These are phyloP conservation scores for Pseudocercospora crystallina DNA, from an alignment of 2,329 filamentous ascomycete genomes.

Conservation along the genomic window DNA sequence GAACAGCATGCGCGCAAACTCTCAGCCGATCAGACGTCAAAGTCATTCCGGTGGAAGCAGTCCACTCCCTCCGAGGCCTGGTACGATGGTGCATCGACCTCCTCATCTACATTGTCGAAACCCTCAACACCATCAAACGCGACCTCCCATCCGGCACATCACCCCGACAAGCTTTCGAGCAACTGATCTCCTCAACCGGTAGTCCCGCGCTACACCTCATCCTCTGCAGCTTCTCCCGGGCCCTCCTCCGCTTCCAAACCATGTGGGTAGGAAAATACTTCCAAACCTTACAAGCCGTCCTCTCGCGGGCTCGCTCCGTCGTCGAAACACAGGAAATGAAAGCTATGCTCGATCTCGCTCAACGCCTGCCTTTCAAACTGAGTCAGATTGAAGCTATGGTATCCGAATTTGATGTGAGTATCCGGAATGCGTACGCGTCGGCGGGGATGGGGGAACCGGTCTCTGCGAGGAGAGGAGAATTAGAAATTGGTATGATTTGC, in stretches of 20 bases:
- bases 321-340: slow-evolving; percentile 53
- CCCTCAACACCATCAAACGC: slow-evolving; percentile 47
- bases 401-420: slow-evolving; percentile 63
- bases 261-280: slow-evolving; percentile 54
- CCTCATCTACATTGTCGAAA: slow-evolving; percentile 56
- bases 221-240: slow-evolving; percentile 71
- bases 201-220: slow-evolving; percentile 52
- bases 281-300: slow-evolving; percentile 19
- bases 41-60: slow-evolving; percentile 57
- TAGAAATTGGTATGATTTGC: slow-evolving; percentile 56
- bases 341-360: slow-evolving; percentile 53
- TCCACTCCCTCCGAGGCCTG: slow-evolving; percentile 70
- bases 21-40: slow-evolving; percentile 23
- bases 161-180: slow-evolving; percentile 22
- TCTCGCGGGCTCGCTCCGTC: slow-evolving; percentile 47
- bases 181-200: slow-evolving; percentile 19
- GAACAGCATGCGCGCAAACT: slow-evolving; percentile 28
- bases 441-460: slow-evolving; percentile 40
- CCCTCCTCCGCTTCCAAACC: slow-evolving; percentile 68
- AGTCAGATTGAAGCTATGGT: slow-evolving; percentile 49
- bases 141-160: slow-evolving; percentile 6
- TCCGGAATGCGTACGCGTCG: slow-evolving; percentile 57
- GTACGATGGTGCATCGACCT: slow-evolving; percentile 76
- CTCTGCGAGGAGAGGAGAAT: slow-evolving; percentile 41
- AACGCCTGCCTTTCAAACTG: slow-evolving; percentile 49